Evolutionary conservation across 1,284 basidiomycete genomes (phyloP), one percentile per base, ranked within the genome.

Genomic region (Stygiomarasmius scandens): DNA sequence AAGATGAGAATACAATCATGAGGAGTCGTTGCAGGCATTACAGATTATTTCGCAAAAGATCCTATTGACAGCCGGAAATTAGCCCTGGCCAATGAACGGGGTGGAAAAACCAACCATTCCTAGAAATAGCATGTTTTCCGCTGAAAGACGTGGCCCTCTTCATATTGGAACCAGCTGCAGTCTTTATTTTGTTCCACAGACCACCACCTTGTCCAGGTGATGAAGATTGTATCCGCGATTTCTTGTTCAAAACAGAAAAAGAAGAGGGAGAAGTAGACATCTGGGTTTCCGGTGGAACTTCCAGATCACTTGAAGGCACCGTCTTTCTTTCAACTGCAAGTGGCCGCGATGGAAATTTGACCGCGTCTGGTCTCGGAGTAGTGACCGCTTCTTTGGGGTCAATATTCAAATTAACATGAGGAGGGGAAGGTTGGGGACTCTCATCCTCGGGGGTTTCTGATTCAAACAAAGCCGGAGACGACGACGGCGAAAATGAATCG

Each of bases 141-240:
- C 29, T 23, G 55, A 62, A 36, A 20, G 55, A 53, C 36, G 45
- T 50, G 52, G 41, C 36, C 52, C 58, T n/a, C 53, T 58, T 23
- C 57, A 51, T 16, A 59, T 63, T 20, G 62, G 61, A 23, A 67
- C 69, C 71, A 3, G 66, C 51, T 25, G 60, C 61, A 19, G 56
- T 68, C 57, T 74, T 77, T 32, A 78, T 62, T 58, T 71, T 77
- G 34, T 67, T 64, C 77, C 77, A 79, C 2, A 78, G 56, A 20
- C 58, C 51, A 3, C 32, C 47, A 3, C 41, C 41, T 12, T 48
- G 49, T 16, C 49, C 46, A n/a, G 50, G 49, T 36, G 47, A 54
- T 12, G 58, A 56, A 20, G 51, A 49, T 11, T 32, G 10, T n/a
- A 41, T 12, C 16, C 38, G 6, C 38, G 36, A n/a, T 32, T 19